Evolutionary conservation across 139 green algal genomes (phyloP).

Genomic region (Chlamydomonas eustigma): DNA sequence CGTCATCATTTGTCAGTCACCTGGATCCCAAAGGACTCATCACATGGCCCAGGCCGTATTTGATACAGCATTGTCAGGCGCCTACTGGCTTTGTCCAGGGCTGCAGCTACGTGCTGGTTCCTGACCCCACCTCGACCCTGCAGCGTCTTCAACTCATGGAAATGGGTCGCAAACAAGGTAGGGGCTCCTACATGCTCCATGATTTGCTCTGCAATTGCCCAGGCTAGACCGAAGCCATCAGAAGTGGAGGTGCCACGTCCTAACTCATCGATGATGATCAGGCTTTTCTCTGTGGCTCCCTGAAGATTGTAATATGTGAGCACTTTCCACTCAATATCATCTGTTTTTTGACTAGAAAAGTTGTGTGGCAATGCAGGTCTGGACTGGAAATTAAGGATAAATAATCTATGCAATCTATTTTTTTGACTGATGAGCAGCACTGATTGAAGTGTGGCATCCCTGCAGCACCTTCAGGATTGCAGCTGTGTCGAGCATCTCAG

Average conservation of each 20-base stretch:
- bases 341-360: not conserved
- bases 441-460: too few species aligned
- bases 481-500: constrained; percentile 96
- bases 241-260: constrained; percentile 93
- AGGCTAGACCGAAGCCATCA: constrained; percentile 95
- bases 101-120: constrained; percentile 24
- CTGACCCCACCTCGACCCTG: constrained; percentile 44
- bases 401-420: too few species aligned
- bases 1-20: too few species aligned
- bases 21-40: constrained; percentile 16
- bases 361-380: not conserved
- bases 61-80: constrained; percentile 10
- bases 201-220: constrained; percentile 93
- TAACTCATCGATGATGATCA: constrained; percentile 98
- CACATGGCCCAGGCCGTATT: constrained; percentile 2
- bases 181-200: constrained; percentile 61
- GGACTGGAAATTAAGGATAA: too few species aligned
- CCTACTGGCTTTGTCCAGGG: not conserved
- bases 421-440: too few species aligned
- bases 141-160: constrained; percentile 94
- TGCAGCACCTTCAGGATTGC: constrained; percentile 84
- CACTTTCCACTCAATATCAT: too few species aligned
- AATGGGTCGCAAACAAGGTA: constrained; percentile 94
- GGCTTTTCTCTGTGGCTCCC: constrained; percentile 62
- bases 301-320: constrained; percentile 21